These are phyloP conservation scores for Pisolithus sp. DNA, from an alignment of 768 basidiomycete species.

Conservation along the genomic window DNA sequence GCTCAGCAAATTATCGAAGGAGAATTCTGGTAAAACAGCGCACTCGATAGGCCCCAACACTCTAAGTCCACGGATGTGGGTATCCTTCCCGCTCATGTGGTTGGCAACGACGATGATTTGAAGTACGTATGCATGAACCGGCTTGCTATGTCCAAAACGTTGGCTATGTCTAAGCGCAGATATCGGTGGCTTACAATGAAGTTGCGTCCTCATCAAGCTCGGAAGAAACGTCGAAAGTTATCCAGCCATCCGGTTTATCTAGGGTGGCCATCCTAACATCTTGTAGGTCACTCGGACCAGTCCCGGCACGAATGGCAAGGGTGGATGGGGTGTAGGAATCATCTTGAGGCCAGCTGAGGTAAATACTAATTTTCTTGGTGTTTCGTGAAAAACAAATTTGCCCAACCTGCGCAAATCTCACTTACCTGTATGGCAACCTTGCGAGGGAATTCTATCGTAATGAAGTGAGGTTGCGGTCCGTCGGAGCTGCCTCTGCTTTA, in stretches of 20 bases:
- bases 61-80: slow-evolving; percentile 87
- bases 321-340: slow-evolving; percentile 97
- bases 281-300: slow-evolving; percentile 85
- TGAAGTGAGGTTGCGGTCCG: slow-evolving; percentile 94
- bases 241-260: slow-evolving; percentile 93
- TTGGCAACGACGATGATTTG: slow-evolving; percentile 89
- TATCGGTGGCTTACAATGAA: slow-evolving; percentile 53
- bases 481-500: slow-evolving; percentile 54
- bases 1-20: background rate
- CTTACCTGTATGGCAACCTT: slow-evolving; percentile 84
- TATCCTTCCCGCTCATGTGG: slow-evolving; percentile 98
- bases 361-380: slow-evolving; percentile 76
- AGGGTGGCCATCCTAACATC: slow-evolving; percentile 82
- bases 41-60: slow-evolving; percentile 86
- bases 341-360: slow-evolving; percentile 74
- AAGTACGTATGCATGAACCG: slow-evolving; percentile 82
- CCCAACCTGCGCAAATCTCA: background rate
- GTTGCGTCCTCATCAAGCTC: slow-evolving; percentile 76
- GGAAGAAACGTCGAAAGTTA: slow-evolving; percentile 76
- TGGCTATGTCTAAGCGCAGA: background rate
- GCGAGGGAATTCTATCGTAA: slow-evolving; percentile 88
- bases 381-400: background rate
- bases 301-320: slow-evolving; percentile 86
- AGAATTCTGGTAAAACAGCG: slow-evolving; percentile 11
- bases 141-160: slow-evolving; percentile 47